Percentiles rank a stretch among this genome's conserved stretches.
phyloP scores from a whole-genome alignment of 306 rosid genomes.

The Hippophae tibetana region DNA sequence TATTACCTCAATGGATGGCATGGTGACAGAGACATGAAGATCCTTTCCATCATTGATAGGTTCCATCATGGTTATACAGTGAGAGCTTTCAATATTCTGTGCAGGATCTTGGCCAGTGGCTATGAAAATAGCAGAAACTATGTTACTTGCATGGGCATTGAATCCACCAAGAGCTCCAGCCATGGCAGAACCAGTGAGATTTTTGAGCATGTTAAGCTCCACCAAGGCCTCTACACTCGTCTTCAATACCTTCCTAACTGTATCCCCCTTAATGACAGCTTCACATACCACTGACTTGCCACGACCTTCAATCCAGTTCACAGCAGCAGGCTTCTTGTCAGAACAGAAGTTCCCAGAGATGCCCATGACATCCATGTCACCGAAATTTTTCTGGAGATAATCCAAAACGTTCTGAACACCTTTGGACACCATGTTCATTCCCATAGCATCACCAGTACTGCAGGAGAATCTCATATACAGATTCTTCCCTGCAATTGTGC shows the following conservation, averaged over 20 bases:
- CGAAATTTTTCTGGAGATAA: conserved; percentile 54
- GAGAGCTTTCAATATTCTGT: conserved; percentile 86
- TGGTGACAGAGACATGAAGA: conserved; percentile 81
- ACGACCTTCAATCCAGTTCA: conserved; percentile 93
- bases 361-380: conserved; percentile 94
- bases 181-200: conserved; percentile 76
- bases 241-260: conserved; percentile 73
- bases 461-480: conserved; percentile 65
- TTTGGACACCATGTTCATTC: conserved; percentile 96
- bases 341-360: conserved; percentile 85
- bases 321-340: conserved; percentile 85
- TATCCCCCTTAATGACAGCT: conserved; percentile 61
- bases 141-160: conserved; percentile 91
- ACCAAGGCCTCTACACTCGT: conserved; percentile 58
- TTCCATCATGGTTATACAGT: conserved; percentile 92
- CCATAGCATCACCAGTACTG: conserved; percentile 94
- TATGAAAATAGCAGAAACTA: conserved; percentile 64
- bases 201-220: conserved; percentile 92
- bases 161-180: conserved; percentile 97
- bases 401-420: conserved; percentile 78
- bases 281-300: conserved; percentile 90
- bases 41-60: conserved; percentile 64
- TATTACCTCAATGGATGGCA: conserved; percentile 83
- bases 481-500: conserved; percentile 67
- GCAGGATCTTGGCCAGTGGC: conserved; percentile 99